Percentiles rank a stretch among this genome's conserved stretches.
Evolutionary conservation across 441 rosid species (phyloP).

Genomic region (Raphanus hybrid): DNA sequence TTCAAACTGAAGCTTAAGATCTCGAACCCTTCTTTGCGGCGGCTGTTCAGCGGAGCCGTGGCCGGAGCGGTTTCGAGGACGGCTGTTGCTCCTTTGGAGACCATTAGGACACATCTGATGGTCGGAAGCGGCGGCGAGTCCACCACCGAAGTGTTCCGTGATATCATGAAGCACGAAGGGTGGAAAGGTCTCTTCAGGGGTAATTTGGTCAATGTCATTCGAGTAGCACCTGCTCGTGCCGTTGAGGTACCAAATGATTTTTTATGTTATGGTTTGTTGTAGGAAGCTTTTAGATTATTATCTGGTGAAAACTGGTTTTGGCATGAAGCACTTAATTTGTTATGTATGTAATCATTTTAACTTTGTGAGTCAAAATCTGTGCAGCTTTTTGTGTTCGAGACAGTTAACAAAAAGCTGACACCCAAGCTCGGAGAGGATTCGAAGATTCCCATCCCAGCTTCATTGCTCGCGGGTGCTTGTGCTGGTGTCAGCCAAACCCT

Average conservation of each 20-base stretch:
- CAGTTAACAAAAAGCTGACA: slow-evolving; percentile 72
- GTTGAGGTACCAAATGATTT: slow-evolving; percentile 64
- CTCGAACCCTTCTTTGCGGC: slow-evolving; percentile 68
- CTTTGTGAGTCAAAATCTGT: slow-evolving; percentile 21
- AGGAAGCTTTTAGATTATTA: not conserved
- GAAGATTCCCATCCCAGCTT: slow-evolving; percentile 73
- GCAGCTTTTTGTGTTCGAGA: slow-evolving; percentile 69
- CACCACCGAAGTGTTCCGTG: slow-evolving; percentile 64
- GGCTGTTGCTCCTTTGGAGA: slow-evolving; percentile 86
- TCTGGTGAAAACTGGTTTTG: not conserved
- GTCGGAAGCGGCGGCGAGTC: slow-evolving; percentile 83
- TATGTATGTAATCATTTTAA: slow-evolving; percentile 9
- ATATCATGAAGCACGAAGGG: slow-evolving; percentile 77
- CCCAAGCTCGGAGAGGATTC: slow-evolving; percentile 67
- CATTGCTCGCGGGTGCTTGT: slow-evolving; percentile 86
- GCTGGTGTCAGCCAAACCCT: slow-evolving; percentile 94
- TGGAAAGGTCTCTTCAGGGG: slow-evolving; percentile 93
- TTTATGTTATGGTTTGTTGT: not conserved
- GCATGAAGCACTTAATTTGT: not conserved
- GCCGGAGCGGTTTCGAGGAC: slow-evolving; percentile 92
- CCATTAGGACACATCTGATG: slow-evolving; percentile 91
- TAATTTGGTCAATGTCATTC: slow-evolving; percentile 80
- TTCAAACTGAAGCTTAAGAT: slow-evolving; percentile 70
- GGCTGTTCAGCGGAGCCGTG: slow-evolving; percentile 82
- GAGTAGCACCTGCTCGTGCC: slow-evolving; percentile 92